These are phyloP conservation scores for Mycena capillaripes DNA, from an alignment of 768 basidiomycete genomes.

Conservation along the genomic window DNA sequence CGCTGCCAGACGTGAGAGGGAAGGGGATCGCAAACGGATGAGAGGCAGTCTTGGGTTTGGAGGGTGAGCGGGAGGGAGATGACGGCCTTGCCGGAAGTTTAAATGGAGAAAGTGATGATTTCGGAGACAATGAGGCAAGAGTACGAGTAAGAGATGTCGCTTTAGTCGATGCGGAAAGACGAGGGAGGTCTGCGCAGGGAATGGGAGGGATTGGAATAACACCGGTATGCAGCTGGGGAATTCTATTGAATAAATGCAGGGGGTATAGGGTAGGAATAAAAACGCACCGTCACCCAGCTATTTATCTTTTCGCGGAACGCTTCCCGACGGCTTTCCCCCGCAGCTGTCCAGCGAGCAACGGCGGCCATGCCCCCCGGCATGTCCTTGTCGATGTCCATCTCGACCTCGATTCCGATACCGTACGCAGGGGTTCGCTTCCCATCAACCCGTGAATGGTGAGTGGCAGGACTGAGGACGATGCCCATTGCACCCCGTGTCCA, in stretches of 20 bases:
- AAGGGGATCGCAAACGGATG: constrained; percentile 65
- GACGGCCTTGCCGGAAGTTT: constrained; percentile 56
- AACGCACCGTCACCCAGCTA: constrained; percentile 73
- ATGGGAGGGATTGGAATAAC: constrained; percentile 63
- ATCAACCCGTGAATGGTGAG: constrained; percentile 76
- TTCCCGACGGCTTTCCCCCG: constrained; percentile 70
- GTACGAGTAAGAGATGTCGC: constrained; percentile 78
- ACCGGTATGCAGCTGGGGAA: constrained; percentile 65
- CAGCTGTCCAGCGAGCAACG: constrained; percentile 89
- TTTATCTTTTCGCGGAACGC: constrained; percentile 72
- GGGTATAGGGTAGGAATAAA: background rate
- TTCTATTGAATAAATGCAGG: constrained; percentile 16
- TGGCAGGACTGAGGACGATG: constrained; percentile 78
- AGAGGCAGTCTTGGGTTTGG: constrained; percentile 53
- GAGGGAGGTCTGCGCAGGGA: constrained; percentile 77
- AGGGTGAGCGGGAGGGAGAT: constrained; percentile 54
- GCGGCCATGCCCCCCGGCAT: constrained; percentile 90
- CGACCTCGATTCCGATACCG: constrained; percentile 90
- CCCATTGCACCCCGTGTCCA: constrained; percentile 90
- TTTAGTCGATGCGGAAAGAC: constrained; percentile 64
- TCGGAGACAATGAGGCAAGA: constrained; percentile 83
- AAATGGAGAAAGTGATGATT: constrained; percentile 60
- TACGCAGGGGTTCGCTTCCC: constrained; percentile 83
- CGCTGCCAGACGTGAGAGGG: constrained; percentile 55
- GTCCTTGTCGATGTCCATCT: constrained; percentile 86